phyloP scores from a whole-genome alignment of 805 yeast species.

The Yarrowia alimentaria region DNA sequence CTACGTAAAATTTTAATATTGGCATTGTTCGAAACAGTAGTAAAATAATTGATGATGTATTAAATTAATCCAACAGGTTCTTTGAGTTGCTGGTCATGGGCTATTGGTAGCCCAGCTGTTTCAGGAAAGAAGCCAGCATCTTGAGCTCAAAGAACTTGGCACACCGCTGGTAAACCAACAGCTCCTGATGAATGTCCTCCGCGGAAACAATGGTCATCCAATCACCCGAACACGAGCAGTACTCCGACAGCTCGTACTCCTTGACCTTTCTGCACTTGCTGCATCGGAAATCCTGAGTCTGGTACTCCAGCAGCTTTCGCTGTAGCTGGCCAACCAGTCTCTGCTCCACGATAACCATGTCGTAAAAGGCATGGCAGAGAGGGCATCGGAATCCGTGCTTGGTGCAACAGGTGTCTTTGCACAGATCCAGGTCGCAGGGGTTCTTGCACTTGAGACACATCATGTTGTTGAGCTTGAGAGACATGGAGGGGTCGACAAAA shows the following conservation, averaged over 20 bases:
- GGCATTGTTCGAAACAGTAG: too few species aligned
- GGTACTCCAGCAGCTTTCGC: conserved; percentile 55
- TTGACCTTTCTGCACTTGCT: conserved; percentile 67
- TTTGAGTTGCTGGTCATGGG: too few species aligned
- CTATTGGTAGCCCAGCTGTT: conserved; percentile 16
- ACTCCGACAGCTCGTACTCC: conserved; percentile 64
- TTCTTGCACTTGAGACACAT: conserved; percentile 78
- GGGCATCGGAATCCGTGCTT: conserved; percentile 55
- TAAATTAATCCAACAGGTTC: too few species aligned
- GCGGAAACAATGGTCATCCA: conserved; percentile 63
- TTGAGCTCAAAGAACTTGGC: conserved; percentile 20
- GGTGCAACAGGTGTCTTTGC: conserved; percentile 53
- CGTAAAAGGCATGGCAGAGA: conserved; percentile 62
- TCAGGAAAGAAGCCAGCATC: conserved; percentile 17
- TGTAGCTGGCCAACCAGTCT: conserved; percentile 64
- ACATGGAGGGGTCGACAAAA: conserved; percentile 72
- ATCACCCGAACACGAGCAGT: conserved; percentile 85
- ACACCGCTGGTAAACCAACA: conserved; percentile 46
- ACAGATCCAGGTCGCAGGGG: conserved; percentile 75
- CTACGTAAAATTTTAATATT: too few species aligned
- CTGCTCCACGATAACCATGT: conserved; percentile 75
- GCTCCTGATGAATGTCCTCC: conserved; percentile 46
- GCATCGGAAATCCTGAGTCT: conserved; percentile 80
- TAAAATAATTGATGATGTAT: background rate
- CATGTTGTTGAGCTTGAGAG: conserved; percentile 63